These are phyloP conservation scores for Nicotiana sylvestris DNA, from an alignment of 257 asterid species.

Conservation along the genomic window DNA sequence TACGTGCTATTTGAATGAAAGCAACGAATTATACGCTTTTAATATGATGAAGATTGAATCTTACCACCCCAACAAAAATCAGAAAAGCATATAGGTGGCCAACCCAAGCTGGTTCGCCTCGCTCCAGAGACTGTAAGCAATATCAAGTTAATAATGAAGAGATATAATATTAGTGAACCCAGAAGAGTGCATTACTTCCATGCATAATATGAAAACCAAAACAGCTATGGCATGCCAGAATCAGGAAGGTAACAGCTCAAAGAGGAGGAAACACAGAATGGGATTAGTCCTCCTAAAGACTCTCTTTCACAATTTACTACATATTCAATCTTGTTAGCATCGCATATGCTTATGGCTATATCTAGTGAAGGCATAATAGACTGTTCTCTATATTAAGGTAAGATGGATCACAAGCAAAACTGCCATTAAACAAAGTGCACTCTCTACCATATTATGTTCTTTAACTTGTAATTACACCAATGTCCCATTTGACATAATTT, in stretches of 20 bases:
- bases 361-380: background rate
- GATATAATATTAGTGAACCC: conserved; percentile 9
- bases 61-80: conserved; percentile 82
- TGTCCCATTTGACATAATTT: background rate
- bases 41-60: conserved; percentile 16
- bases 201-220: conserved; percentile 12
- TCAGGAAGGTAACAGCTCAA: conserved; percentile 3
- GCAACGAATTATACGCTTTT: background rate
- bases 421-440: background rate
- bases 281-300: background rate
- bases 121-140: conserved; percentile 72
- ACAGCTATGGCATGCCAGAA: background rate
- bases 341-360: background rate
- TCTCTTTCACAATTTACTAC: background rate
- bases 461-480: background rate
- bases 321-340: background rate
- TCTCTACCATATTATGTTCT: conserved; percentile 1
- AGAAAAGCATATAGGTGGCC: conserved; percentile 83
- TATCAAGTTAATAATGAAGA: conserved; percentile 20
- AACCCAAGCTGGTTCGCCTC: conserved; percentile 76
- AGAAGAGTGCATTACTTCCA: conserved; percentile 2
- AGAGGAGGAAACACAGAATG: background rate
- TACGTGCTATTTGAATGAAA: background rate
- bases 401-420: background rate
- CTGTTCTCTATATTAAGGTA: background rate